Conservation (phyloP, 257 asterid genomes). For the Oldenlandia corymbosa region DNA sequence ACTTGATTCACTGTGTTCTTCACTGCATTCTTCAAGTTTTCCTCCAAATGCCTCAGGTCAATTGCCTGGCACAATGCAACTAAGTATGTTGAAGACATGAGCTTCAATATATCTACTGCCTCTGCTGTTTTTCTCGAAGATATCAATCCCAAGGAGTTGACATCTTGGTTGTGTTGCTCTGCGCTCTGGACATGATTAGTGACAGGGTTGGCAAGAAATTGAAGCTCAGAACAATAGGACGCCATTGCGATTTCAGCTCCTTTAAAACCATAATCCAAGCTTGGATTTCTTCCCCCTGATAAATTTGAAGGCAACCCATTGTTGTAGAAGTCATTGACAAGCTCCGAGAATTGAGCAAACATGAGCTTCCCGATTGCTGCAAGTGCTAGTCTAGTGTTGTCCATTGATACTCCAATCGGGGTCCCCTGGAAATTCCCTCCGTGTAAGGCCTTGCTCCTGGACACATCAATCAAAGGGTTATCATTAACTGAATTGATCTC, state of each 20-base stretch:
- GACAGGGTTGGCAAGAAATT: constrained; percentile 27
- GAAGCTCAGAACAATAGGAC: constrained; percentile 25
- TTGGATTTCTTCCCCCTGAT: constrained; percentile 23
- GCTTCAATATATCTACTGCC: constrained; percentile 23
- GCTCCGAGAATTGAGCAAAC: constrained; percentile 32
- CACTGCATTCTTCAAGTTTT: constrained; percentile 18
- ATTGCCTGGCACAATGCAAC: constrained; percentile 30
- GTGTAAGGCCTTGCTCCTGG: constrained; percentile 25
- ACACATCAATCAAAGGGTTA: constrained; percentile 28
- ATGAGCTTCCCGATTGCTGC: constrained; percentile 26
- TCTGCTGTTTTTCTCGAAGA: constrained; percentile 27
- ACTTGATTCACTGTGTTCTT: constrained; percentile 24
- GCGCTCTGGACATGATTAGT: constrained; percentile 31
- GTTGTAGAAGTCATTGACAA: constrained; percentile 25
- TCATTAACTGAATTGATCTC: constrained; percentile 30
- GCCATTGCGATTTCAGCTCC: constrained; percentile 31
- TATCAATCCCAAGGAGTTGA: constrained; percentile 27
- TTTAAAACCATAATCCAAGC: constrained; percentile 30
- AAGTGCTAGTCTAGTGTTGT: constrained; percentile 25
- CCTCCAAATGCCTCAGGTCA: constrained; percentile 32
- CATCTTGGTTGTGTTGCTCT: constrained; percentile 32
- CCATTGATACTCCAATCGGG: constrained; percentile 31
- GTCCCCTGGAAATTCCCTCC: constrained; percentile 34
- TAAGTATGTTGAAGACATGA: constrained; percentile 23
- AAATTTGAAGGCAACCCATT: constrained; percentile 25